Base-by-base conservation (phyloP, 2,329 filamentous ascomycete genomes). In the Colletotrichum sansevieriae region DNA sequence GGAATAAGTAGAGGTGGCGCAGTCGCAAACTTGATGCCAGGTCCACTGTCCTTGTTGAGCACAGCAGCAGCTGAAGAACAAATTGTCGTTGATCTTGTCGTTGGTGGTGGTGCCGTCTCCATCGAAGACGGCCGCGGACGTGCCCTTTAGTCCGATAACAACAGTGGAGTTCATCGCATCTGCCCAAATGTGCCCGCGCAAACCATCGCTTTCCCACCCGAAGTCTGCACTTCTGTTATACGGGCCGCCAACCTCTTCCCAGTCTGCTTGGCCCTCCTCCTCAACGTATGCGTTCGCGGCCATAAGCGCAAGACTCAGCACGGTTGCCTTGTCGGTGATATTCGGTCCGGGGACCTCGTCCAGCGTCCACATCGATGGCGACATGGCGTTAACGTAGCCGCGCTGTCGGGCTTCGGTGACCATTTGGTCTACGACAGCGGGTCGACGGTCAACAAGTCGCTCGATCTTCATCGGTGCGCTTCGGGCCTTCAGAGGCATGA, bases 61-160 rank as follows among this genome's bases (percentile, higher is more conserved):
- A 80, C 96, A 99, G 80, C 96, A 99, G 82, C 96, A 99, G 76
- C 95, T 97, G 82, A 98, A 98, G 80, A 97, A 97, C 10, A 99
- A 85, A 77, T 99, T 99, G 80, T 99, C 96, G 78, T 98, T 99
- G 75, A 95, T 85, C 82, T 99, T 99, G 82, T 99, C 96, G 73
- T 97, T 97, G 29, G 94, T 97, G 0, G 95, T 98, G 1, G 96
- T 98, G 59, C 95, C 95, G 43, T 95, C 92, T n/a, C 96, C 96
- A 78, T 98, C 95, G 76, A 98, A 98, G 3, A 98, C 90, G 12
- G 96, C 95, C 2, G 91, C 89, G 1, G 91, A 93, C 0, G 95
- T 98, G 62, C 95, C 96, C 81, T 99, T 99, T 65, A 99, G 81
- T 5, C 94, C 95, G 72, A 98, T 96, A 47, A 98, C 90, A 61